phyloP scores from a whole-genome alignment of 257 asterid genomes.

The Oldenlandia corymbosa region DNA sequence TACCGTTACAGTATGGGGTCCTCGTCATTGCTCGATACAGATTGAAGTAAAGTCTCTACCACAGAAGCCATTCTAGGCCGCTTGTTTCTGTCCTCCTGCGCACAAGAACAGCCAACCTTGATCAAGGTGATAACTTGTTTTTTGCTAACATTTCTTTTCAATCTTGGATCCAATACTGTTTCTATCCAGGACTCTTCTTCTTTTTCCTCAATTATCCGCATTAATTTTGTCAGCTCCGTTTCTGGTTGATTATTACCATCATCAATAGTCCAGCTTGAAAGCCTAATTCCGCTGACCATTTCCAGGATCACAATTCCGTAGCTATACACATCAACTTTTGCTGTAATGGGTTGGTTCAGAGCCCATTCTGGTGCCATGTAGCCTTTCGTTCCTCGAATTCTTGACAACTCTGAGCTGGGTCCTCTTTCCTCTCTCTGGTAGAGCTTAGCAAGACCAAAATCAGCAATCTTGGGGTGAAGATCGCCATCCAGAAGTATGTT shows the following conservation, averaged over 20 bases:
- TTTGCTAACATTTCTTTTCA: slow-evolving; percentile 43
- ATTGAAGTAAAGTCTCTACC: slow-evolving; percentile 43
- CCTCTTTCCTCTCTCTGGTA: slow-evolving; percentile 28
- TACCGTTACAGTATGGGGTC: too few relatives aligned
- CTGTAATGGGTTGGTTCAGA: slow-evolving; percentile 32
- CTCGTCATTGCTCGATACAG: too few relatives aligned
- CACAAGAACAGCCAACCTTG: slow-evolving; percentile 40
- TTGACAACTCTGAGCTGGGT: slow-evolving; percentile 19
- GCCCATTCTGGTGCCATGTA: slow-evolving; percentile 49
- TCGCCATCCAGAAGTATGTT: slow-evolving; percentile 29
- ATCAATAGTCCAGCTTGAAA: slow-evolving; percentile 41
- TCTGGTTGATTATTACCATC: slow-evolving; percentile 24
- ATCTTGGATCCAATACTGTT: slow-evolving; percentile 47
- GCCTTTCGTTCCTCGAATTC: slow-evolving; percentile 35
- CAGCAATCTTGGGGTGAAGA: slow-evolving; percentile 34
- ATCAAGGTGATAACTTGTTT: slow-evolving; percentile 44
- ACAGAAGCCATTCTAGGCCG: slow-evolving; percentile 72
- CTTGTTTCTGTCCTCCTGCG: slow-evolving; percentile 55
- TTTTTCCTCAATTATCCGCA: slow-evolving; percentile 12
- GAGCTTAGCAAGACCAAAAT: slow-evolving; percentile 40
- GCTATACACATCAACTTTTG: slow-evolving; percentile 39
- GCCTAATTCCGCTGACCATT: slow-evolving; percentile 46
- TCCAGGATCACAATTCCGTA: slow-evolving; percentile 37
- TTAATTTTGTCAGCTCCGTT: slow-evolving; percentile 27
- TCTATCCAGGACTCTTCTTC: slow-evolving; percentile 42